Evolutionary conservation across 2,329 filamentous ascomycete genomes (phyloP), one percentile per base, ranked within the genome.

Genomic region (Daldinia eschscholtzii): DNA sequence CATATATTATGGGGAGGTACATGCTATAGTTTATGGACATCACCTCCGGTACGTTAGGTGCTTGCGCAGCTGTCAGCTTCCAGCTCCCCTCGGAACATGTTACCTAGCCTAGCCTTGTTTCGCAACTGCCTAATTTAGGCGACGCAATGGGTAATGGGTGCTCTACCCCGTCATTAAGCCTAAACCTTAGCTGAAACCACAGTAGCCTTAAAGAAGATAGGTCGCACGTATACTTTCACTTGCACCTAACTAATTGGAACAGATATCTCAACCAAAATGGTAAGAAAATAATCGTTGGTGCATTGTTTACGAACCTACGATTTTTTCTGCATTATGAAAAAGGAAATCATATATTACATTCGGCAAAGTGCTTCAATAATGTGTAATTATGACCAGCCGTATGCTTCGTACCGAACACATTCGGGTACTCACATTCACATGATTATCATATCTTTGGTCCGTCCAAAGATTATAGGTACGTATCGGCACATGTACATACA

Each of bases 131-230:
- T 69, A 69, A 69, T 69, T 68, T 65, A 68, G 39, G 62, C 58
- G 55, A 65, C 46, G 58, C 37, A 57, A 48, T 44, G 52, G 28
- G 13, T 57, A 44, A 23, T 23, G n/a, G 62, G 33, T 59, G 48
- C 61, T 61, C 42, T 58, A 46, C 39, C 59, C 58, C 46, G 44
- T 62, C 48, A 58, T 67, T 61, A 57, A 58, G 61, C 57, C 62
- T 68, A 69, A 69, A 64, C 60, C 55, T 50, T 52, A 69, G 67
- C 67, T 67, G 67, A 69, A 69, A 69, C 67, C 39, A 55, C 13
- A 15, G 55, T 50, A 63, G 53, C 41, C 56, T 42, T 53, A 56
- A 37, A 55, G 13, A 58, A 30, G 20, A 42, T 28, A n/a, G 37
- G 10, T 20, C 4, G 4, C 23, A 28, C 6, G 23, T 28, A 41